Conservation (phyloP, 371 early-diverging fungal genomes). For the Saksenaea vasiformis region DNA sequence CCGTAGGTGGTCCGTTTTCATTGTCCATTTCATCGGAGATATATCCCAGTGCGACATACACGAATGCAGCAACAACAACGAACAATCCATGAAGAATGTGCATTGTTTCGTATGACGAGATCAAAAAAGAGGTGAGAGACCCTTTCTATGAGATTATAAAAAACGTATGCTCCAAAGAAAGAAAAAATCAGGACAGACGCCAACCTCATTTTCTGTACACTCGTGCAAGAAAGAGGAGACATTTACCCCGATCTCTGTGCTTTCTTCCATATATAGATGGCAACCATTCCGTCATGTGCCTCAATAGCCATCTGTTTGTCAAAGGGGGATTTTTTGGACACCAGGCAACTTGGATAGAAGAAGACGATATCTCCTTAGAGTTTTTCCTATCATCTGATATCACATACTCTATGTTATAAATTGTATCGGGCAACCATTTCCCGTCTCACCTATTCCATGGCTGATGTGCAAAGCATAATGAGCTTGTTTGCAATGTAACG, state of each 20-base stretch:
- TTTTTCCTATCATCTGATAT: no score
- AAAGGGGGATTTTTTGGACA: neutral
- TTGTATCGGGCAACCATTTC: no score
- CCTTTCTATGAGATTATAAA: neutral
- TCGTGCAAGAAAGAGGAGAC: conserved; percentile 2
- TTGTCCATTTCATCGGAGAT: neutral
- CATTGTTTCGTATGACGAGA: neutral
- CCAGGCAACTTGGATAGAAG: no score
- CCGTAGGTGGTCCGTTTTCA: neutral
- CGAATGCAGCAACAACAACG: neutral
- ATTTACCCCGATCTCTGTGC: neutral
- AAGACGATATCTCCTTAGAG: no score
- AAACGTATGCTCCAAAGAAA: neutral
- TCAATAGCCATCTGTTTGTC: neutral
- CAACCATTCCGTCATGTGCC: neutral
- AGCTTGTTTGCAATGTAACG: no score
- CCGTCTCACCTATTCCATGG: no score
- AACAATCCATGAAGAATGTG: neutral
- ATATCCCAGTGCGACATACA: neutral
- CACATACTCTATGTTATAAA: no score
- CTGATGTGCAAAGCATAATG: no score
- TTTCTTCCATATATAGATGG: neutral
- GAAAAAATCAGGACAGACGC: neutral
- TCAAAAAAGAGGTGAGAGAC: neutral
- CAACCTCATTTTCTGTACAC: neutral